A percentile compares a stretch with the other conserved stretches of the same genome.
Evolutionary conservation across 1,139 yeast species (phyloP).

Genomic region (Hemisphaericaspora xylofermentans): DNA sequence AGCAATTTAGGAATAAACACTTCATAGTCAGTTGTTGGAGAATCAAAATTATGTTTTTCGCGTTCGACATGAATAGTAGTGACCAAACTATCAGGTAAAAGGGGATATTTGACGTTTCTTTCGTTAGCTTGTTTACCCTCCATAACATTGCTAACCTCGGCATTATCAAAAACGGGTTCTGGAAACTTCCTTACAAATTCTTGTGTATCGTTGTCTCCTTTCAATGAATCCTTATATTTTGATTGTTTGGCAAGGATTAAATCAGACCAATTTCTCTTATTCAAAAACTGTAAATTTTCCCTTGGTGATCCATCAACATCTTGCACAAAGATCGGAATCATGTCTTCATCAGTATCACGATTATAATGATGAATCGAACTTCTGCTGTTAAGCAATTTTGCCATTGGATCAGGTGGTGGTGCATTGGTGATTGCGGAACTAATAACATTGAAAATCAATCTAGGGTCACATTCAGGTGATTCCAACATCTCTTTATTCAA

Average conservation of each 20-base stretch:
- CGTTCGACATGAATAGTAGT: constrained; percentile 74
- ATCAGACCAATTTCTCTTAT: constrained; percentile 76
- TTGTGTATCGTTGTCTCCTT: constrained; percentile 12
- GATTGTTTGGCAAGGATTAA: constrained; percentile 41
- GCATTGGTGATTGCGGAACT: constrained; percentile 89
- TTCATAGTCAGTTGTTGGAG: constrained; percentile 65
- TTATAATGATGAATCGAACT: constrained; percentile 69
- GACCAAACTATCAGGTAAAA: constrained; percentile 57
- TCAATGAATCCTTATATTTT: constrained; percentile 22
- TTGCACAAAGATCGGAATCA: constrained; percentile 64
- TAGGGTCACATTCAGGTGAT: constrained; percentile 65
- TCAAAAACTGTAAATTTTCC: constrained; percentile 60
- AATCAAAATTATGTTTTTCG: constrained; percentile 49
- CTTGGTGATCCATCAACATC: constrained; percentile 63
- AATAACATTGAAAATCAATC: constrained; percentile 78
- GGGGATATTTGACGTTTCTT: constrained; percentile 46
- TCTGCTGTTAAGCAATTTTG: constrained; percentile 62
- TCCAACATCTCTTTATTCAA: constrained; percentile 40
- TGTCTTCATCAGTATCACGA: constrained; percentile 69
- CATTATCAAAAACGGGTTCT: constrained; percentile 21
- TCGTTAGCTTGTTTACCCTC: constrained; percentile 16
- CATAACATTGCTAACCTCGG: constrained; percentile 11
- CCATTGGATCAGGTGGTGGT: constrained; percentile 91
- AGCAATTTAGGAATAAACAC: constrained; percentile 64
- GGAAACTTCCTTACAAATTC: constrained; percentile 28